A percentile compares a stretch with the other conserved stretches of the same genome.
These are phyloP conservation scores for Bryoerythrophyllum caledonicum DNA, from an alignment of 225 moss, liverwort and hornwort genomes.

Conservation along the genomic window DNA sequence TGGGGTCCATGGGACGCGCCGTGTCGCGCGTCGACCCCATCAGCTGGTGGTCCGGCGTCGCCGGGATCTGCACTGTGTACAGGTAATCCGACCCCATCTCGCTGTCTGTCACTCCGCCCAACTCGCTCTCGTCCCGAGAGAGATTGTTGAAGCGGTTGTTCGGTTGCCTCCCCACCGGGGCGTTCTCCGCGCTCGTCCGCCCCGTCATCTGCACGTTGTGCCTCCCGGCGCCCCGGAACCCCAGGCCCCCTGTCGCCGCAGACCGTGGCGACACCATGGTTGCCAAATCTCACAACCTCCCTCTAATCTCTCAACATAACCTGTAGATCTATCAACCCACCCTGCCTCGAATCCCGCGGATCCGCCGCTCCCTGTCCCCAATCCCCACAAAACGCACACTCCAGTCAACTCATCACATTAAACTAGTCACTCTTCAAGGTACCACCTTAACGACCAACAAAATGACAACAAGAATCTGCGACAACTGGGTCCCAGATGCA, in stretches of 20 bases:
- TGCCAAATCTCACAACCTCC: not conserved
- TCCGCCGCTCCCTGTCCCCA: conserved; percentile 2
- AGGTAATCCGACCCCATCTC: conserved; percentile 86
- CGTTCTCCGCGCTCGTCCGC: conserved; percentile 28
- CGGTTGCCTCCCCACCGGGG: conserved; percentile 16
- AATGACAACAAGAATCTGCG: not conserved
- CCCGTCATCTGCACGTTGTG: conserved; percentile 47
- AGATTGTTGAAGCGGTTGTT: conserved; percentile 47
- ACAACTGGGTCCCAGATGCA: not conserved
- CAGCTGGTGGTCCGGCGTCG: conserved; percentile 84
- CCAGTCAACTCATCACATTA: not conserved
- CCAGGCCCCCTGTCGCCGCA: conserved; percentile 52
- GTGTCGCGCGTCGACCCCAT: conserved; percentile 58
- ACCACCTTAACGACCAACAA: not conserved
- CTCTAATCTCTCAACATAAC: conserved; percentile 16
- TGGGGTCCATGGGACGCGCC: conserved; percentile 46
- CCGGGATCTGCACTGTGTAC: conserved; percentile 86
- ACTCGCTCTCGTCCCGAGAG: conserved; percentile 67
- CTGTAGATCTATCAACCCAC: not conserved
- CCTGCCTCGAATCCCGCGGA: not conserved
- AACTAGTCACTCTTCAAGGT: not conserved
- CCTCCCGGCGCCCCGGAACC: conserved; percentile 54
- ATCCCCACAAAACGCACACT: not conserved
- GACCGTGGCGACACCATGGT: conserved; percentile 62
- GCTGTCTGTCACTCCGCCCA: conserved; percentile 54